These are phyloP conservation scores for Mortierella sp. DNA, from an alignment of 371 early-diverging fungal species.

Conservation along the genomic window DNA sequence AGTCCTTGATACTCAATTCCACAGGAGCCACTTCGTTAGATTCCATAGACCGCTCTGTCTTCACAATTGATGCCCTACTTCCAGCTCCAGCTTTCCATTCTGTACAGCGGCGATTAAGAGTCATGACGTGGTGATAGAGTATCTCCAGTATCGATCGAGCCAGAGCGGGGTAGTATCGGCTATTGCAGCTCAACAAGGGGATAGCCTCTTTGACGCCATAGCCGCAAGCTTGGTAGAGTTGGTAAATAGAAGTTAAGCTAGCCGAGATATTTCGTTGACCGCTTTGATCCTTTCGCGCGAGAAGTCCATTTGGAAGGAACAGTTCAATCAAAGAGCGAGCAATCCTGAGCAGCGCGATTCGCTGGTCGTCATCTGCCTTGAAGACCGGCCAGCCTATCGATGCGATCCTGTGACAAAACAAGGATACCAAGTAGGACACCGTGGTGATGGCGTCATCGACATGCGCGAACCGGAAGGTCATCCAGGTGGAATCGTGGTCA, in stretches of 20 bases:
- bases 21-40: not conserved
- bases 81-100: constrained; percentile 27
- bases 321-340: constrained; percentile 19
- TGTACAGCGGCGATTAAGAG: constrained; percentile 31
- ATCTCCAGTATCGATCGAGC: constrained; percentile 26
- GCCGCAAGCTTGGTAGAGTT: constrained; percentile 39
- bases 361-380: constrained; percentile 25
- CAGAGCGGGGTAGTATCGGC: constrained; percentile 10
- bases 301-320: constrained; percentile 18
- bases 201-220: constrained; percentile 25
- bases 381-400: constrained; percentile 15
- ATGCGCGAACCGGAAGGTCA: constrained; percentile 24
- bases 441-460: constrained; percentile 29
- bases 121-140: constrained; percentile 36
- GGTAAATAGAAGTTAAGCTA: constrained; percentile 16
- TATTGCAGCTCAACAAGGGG: constrained; percentile 5
- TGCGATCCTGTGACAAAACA: constrained; percentile 24
- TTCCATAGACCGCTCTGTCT: not conserved
- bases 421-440: constrained; percentile 24
- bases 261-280: constrained; percentile 1
- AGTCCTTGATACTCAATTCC: constrained; percentile 19
- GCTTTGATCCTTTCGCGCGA: constrained; percentile 11
- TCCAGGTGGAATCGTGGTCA: constrained; percentile 41
- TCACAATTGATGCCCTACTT: constrained; percentile 2
- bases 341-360: constrained; percentile 9